Evolutionary conservation across 2,329 filamentous ascomycete genomes (phyloP).

Genomic region (Phyllosticta paracitricarpa): DNA sequence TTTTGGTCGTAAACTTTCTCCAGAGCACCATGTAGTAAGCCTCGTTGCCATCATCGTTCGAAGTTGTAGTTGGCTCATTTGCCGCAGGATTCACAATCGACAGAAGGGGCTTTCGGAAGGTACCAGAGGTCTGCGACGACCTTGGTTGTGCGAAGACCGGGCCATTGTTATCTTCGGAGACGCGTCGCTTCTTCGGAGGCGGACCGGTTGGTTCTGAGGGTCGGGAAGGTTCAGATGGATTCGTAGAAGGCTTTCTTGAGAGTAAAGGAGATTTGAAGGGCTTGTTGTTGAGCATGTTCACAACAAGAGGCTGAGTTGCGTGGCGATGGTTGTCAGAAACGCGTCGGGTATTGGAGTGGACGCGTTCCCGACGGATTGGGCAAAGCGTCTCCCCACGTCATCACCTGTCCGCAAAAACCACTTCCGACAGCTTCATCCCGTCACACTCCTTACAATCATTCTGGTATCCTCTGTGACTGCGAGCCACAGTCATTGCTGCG

Average conservation of each 20-base stretch:
- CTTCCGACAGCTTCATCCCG: neutral
- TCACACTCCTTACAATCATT: neutral
- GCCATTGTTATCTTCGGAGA: slow-evolving; percentile 21
- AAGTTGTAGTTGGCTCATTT: neutral
- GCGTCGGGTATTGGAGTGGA: neutral
- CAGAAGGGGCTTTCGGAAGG: slow-evolving; percentile 22
- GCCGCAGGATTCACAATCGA: slow-evolving; percentile 17
- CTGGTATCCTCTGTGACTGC: neutral
- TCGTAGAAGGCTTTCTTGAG: slow-evolving; percentile 13
- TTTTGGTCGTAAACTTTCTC: slow-evolving; percentile 59
- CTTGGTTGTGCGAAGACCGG: slow-evolving; percentile 16
- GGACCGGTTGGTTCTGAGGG: slow-evolving; percentile 15
- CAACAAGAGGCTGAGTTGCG: neutral
- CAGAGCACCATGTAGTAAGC: slow-evolving; percentile 38
- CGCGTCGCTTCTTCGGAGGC: slow-evolving; percentile 33
- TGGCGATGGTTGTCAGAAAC: neutral
- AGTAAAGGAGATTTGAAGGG: slow-evolving; percentile 27
- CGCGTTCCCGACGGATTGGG: neutral
- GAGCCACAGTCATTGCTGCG: neutral
- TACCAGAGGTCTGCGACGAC: neutral
- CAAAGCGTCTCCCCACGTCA: neutral
- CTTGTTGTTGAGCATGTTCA: slow-evolving; percentile 17
- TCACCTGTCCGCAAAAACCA: no score
- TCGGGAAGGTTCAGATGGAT: slow-evolving; percentile 13
- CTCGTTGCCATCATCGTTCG: slow-evolving; percentile 13